A percentile compares a stretch with the other conserved stretches of the same genome.
These are phyloP conservation scores for Nidularia sp. DNA, from an alignment of 768 basidiomycete genomes.

Conservation along the genomic window DNA sequence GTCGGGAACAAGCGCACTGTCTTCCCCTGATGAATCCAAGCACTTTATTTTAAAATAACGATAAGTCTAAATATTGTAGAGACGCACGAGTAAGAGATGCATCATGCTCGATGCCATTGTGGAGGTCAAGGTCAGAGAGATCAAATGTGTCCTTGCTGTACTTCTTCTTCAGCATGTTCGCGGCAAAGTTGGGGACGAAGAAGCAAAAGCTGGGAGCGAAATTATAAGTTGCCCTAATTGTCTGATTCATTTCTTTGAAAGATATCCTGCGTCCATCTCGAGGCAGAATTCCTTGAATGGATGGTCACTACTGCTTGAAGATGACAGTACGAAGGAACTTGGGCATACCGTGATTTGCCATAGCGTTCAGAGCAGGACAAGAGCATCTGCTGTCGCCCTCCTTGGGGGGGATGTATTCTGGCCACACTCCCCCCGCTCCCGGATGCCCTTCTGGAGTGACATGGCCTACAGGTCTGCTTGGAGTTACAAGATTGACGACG, in stretches of 20 bases:
- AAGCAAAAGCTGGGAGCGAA: conserved; percentile 64
- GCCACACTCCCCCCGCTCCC: conserved; percentile 64
- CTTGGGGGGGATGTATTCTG: conserved; percentile 53
- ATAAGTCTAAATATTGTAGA: neutral
- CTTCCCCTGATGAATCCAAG: conserved; percentile 40
- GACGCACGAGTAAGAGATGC: conserved; percentile 51
- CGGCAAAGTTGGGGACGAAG: conserved; percentile 61
- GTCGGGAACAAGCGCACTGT: conserved; percentile 37
- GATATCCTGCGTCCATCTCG: conserved; percentile 66
- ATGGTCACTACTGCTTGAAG: neutral
- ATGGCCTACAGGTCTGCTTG: conserved; percentile 44
- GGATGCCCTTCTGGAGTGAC: conserved; percentile 53
- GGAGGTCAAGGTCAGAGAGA: conserved; percentile 62
- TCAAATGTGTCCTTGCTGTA: conserved; percentile 62
- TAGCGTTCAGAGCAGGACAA: conserved; percentile 73
- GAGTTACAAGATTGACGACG: conserved; percentile 46
- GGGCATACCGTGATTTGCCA: conserved; percentile 76
- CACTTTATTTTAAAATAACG: neutral
- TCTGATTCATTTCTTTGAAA: conserved; percentile 44
- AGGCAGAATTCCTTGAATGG: conserved; percentile 50
- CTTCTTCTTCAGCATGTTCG: conserved; percentile 49
- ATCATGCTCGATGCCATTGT: conserved; percentile 77
- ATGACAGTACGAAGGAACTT: conserved; percentile 15
- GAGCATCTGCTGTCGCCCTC: conserved; percentile 67
- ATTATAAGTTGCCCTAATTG: conserved; percentile 59